phyloP scores from a whole-genome alignment of 2,329 filamentous ascomycete species.

The Alternaria sp. region DNA sequence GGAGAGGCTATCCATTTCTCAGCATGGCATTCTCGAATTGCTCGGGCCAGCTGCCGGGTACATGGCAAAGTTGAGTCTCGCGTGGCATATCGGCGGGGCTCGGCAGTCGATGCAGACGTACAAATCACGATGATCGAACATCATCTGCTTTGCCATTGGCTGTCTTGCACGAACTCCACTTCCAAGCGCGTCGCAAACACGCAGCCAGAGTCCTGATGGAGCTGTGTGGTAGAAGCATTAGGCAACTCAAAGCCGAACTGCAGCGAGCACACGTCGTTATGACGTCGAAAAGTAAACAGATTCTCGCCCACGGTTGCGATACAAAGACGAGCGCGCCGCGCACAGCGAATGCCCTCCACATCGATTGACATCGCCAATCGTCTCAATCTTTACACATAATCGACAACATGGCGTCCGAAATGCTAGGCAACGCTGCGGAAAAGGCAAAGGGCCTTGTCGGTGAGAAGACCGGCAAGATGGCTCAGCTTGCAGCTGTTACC shows the following conservation, averaged over 20 bases:
- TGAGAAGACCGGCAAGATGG: constrained; percentile 61
- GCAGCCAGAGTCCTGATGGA: constrained; percentile 18
- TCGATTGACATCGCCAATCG: constrained; percentile 13
- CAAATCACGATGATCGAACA: constrained; percentile 21
- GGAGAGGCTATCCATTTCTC: constrained; percentile 25
- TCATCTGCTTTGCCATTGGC: constrained; percentile 26
- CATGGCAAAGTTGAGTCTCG: constrained; percentile 33
- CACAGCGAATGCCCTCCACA: not conserved
- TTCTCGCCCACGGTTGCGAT: constrained; percentile 2
- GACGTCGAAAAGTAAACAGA: constrained; percentile 29
- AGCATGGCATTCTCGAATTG: constrained; percentile 38
- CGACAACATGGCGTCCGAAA: constrained; percentile 41
- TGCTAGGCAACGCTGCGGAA: constrained; percentile 38
- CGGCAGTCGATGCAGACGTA: constrained; percentile 27
- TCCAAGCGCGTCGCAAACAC: constrained; percentile 16
- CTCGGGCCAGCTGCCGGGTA: constrained; percentile 12
- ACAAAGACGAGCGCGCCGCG: constrained; percentile 15
- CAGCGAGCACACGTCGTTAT: constrained; percentile 29
- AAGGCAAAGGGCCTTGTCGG: constrained; percentile 47
- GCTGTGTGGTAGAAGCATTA: constrained; percentile 20
- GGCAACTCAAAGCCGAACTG: constrained; percentile 16
- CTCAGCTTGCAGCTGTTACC: constrained; percentile 67
- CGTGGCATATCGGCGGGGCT: constrained; percentile 27
- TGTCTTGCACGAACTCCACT: constrained; percentile 6
- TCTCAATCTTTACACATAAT: constrained; percentile 6